Base-by-base conservation (phyloP, 2,329 filamentous ascomycete species). In the Ceratocystis diversiconidia region DNA sequence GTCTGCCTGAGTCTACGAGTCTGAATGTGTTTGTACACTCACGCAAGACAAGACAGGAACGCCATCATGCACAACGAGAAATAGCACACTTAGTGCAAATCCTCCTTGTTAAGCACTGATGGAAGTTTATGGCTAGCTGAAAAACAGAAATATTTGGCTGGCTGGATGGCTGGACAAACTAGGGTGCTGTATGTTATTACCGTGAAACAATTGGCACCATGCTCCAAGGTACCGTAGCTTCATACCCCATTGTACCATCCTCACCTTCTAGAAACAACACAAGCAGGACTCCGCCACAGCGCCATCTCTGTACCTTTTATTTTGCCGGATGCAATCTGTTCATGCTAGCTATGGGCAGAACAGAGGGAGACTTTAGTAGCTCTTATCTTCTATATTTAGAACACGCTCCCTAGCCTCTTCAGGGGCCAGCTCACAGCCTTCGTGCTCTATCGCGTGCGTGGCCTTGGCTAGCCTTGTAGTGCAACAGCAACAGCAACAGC, bases 161-260 rank as follows among this genome's bases (percentile, higher is more conserved):
- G 55, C 25, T 59, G 55, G 55, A 30, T 59, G 55, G 55, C 22
- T 41, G 55, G 55, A 60, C 59, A 36, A 41, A 44, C 57, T 19
- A 61, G 59, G 59, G 32, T 44, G 48, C 2, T 19, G 46, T 48
- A 48, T 48, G 17, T 48, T 48, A 48, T 25, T 50, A 22, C 48
- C 22, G 48, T 50, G 8, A n/a, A 48, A 48, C 46, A 48, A 19
- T 48, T 48, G 46, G 19, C 46, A 48, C 32, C 32, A 36, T 10
- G 10, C 32, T 36, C 8, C 8, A 12, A 36, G 3, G 36, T 5
- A 41, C 36, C 36, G 36, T 15, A 1, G 36, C 36, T 41, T 41
- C 36, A 41, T 15, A 48, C 46, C 15, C n/a, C 46, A 10, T 48
- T 10, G 46, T 17, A 48, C 19, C 46, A 48, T 48, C 36, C 36